Evolutionary conservation across 768 basidiomycete species (phyloP).

Genomic region (Megacollybia marginata): DNA sequence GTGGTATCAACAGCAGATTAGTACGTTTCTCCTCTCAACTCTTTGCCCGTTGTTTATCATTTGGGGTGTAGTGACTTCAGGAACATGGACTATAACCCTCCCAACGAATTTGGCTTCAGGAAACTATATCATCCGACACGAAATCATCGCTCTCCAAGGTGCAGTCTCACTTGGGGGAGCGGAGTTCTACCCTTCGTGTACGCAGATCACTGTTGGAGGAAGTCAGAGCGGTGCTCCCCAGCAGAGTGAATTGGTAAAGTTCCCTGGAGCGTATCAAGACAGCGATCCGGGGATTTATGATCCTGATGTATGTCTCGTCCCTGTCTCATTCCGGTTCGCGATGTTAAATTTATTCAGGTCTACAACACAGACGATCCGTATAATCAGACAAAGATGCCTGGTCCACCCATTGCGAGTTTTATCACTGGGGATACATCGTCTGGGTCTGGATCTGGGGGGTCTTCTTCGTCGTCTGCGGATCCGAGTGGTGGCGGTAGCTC

Average conservation of each 20-base stretch:
- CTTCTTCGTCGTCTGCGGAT: too few relatives aligned
- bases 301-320: slow-evolving; percentile 22
- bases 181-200: slow-evolving; percentile 50
- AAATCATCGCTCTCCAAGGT: slow-evolving; percentile 45
- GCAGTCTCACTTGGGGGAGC: slow-evolving; percentile 37
- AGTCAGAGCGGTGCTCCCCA: slow-evolving; percentile 23
- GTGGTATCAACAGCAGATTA: slow-evolving; percentile 31
- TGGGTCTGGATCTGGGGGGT: too few relatives aligned
- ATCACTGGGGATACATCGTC: too few relatives aligned
- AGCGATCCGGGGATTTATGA: slow-evolving; percentile 42
- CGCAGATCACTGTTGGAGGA: slow-evolving; percentile 29
- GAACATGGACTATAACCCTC: slow-evolving; percentile 21
- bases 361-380: too few relatives aligned
- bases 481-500: too few relatives aligned
- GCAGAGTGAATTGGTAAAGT: slow-evolving; percentile 25
- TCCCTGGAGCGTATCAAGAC: slow-evolving; percentile 47
- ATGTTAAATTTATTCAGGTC: too few relatives aligned
- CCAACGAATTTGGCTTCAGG: slow-evolving; percentile 30
- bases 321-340: too few relatives aligned
- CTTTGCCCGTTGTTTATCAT: neutral
- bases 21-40: slow-evolving; percentile 12
- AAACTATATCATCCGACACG: slow-evolving; percentile 43
- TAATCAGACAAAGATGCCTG: too few relatives aligned
- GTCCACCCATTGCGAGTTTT: too few relatives aligned
- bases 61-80: slow-evolving; percentile 19